Conservation (phyloP, 2,329 filamentous ascomycete genomes). For the Incumbomyces lentus region DNA sequence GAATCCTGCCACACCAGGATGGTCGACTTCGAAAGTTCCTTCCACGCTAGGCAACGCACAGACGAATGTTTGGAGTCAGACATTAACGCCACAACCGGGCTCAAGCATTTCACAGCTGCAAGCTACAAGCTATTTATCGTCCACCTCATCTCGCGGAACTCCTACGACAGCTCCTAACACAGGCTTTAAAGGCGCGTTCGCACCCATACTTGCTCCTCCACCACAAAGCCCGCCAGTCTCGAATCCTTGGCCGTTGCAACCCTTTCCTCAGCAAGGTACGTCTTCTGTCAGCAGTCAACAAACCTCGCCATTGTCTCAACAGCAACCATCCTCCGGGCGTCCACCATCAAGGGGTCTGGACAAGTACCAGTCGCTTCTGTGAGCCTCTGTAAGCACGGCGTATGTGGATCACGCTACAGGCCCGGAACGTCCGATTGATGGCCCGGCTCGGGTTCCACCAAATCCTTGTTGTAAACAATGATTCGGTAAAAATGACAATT, state of each 20-base stretch:
- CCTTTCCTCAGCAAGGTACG: not conserved
- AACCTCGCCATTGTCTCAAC: constrained; percentile 19
- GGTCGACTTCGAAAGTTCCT: constrained; percentile 16
- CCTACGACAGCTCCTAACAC: not conserved
- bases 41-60: constrained; percentile 14
- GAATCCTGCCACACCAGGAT: constrained; percentile 11
- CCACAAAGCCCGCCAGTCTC: constrained; percentile 4
- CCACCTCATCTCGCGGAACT: not conserved
- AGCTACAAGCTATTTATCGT: constrained; percentile 17
- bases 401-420: too few species aligned
- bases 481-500: too few species aligned
- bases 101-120: not conserved
- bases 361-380: constrained; percentile 48
- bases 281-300: not conserved
- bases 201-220: not conserved
- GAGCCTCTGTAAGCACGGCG: constrained; percentile 7
- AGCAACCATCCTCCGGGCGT: constrained; percentile 21
- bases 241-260: constrained; percentile 13
- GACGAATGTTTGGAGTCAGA: constrained; percentile 1
- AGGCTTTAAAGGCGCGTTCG: not conserved
- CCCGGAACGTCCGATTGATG: too few species aligned
- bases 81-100: not conserved
- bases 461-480: too few species aligned
- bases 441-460: too few species aligned
- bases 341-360: constrained; percentile 36